phyloP scores from a whole-genome alignment of 129 eudicot genomes.

The Cynara cardunculus region DNA sequence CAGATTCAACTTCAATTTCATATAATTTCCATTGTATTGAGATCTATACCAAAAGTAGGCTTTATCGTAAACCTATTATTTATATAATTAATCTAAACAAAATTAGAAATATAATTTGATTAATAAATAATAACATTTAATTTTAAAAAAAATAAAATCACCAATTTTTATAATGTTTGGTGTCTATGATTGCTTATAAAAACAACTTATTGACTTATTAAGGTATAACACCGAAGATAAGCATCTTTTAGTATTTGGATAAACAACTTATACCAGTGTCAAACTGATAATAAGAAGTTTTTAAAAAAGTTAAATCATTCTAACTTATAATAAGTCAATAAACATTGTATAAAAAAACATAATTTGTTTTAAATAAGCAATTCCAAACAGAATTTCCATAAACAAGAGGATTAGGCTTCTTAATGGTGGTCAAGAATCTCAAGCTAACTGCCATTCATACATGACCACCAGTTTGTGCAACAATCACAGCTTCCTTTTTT shows the following conservation, averaged over 20 bases:
- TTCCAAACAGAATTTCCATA: not conserved
- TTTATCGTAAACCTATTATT: not conserved
- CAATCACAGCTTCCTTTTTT: not conserved
- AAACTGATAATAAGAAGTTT: too few relatives aligned
- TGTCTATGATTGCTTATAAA: too few relatives aligned
- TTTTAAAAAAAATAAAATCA: not conserved
- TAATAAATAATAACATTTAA: not conserved
- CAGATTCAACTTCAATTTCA: not conserved
- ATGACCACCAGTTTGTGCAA: constrained; percentile 1
- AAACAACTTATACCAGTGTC: too few relatives aligned
- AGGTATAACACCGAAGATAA: too few relatives aligned
- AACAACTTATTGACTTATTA: too few relatives aligned
- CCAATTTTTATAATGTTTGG: not conserved
- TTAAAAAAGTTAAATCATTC: too few relatives aligned
- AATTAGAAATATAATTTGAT: not conserved
- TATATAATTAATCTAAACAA: not conserved
- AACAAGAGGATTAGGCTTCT: not conserved
- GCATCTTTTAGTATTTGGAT: too few relatives aligned
- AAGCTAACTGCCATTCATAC: constrained; percentile 13
- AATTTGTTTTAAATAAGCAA: too few relatives aligned
- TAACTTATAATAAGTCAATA: too few relatives aligned
- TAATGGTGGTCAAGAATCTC: constrained; percentile 18
- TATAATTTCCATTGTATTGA: too few relatives aligned
- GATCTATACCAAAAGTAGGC: not conserved
- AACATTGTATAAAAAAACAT: too few relatives aligned